Conservation (phyloP, 2,329 filamentous ascomycete genomes). For the Teratosphaeria pseudoeucalypti region DNA sequence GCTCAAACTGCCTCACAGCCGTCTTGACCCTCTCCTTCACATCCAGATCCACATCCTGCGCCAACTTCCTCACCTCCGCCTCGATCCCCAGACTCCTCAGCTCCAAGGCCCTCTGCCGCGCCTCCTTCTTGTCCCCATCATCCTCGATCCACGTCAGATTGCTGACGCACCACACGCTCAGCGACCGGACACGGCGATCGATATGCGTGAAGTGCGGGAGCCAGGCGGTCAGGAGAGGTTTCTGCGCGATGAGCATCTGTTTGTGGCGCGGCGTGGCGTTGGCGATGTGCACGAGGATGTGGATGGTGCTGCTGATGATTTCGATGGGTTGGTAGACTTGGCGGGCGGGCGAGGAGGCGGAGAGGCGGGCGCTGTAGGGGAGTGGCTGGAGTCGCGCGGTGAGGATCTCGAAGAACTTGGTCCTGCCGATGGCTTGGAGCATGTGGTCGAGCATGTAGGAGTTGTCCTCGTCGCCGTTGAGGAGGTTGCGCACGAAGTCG, state of each 20-base stretch:
- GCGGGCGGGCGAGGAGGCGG: constrained; percentile 17
- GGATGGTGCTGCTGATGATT: constrained; percentile 68
- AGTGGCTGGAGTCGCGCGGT: constrained; percentile 59
- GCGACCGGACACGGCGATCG: constrained; percentile 62
- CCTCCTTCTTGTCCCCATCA: constrained; percentile 53
- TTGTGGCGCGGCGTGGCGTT: constrained; percentile 71
- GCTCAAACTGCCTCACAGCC: constrained; percentile 57
- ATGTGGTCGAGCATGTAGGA: constrained; percentile 74
- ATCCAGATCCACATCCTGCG: constrained; percentile 61
- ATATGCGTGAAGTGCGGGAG: constrained; percentile 63
- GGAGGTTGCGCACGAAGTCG: constrained; percentile 80
- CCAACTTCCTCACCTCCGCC: constrained; percentile 19
- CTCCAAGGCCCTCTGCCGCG: constrained; percentile 55
- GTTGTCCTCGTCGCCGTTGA: constrained; percentile 50
- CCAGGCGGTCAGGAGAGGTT: constrained; percentile 61
- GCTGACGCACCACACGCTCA: constrained; percentile 72
- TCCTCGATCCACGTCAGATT: constrained; percentile 82
- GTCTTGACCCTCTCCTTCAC: constrained; percentile 76
- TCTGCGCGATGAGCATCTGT: constrained; percentile 66
- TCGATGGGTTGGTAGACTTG: constrained; percentile 37
- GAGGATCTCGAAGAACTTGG: constrained; percentile 71
- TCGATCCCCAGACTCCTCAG: constrained; percentile 53
- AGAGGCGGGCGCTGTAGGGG: constrained; percentile 12
- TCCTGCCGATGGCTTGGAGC: constrained; percentile 63
- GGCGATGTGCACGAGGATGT: constrained; percentile 78